These are phyloP conservation scores for Venturia carpophila DNA, from an alignment of 2,329 filamentous ascomycete genomes.

Conservation along the genomic window DNA sequence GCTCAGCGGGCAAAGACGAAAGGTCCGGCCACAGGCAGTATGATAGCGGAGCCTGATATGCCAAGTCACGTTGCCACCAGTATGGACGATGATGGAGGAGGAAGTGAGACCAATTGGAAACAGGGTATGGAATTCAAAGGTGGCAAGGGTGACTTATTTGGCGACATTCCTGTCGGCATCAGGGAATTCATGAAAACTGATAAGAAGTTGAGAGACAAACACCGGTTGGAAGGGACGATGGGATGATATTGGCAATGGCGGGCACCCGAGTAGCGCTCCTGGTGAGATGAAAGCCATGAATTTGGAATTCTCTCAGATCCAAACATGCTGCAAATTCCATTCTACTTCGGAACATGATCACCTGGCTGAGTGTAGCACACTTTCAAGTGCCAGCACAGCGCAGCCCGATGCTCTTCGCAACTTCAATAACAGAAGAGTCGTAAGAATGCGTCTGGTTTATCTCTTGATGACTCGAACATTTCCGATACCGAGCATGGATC, in stretches of 20 bases:
- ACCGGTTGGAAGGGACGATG: slow-evolving; percentile 48
- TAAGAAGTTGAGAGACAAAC: slow-evolving; percentile 76
- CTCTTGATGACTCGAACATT: neutral
- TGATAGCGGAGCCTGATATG: slow-evolving; percentile 32
- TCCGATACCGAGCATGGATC: neutral
- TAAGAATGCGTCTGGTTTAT: neutral
- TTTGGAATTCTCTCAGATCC: no score
- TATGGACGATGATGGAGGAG: slow-evolving; percentile 75
- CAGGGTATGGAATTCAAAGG: slow-evolving; percentile 29
- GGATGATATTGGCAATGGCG: neutral
- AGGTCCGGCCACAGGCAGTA: slow-evolving; percentile 29
- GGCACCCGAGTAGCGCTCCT: neutral
- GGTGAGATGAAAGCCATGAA: no score
- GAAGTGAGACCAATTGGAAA: slow-evolving; percentile 62
- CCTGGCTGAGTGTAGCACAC: neutral
- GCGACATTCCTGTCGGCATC: slow-evolving; percentile 81
- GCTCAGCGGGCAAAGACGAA: slow-evolving; percentile 26
- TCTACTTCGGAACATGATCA: no score
- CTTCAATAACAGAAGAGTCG: neutral
- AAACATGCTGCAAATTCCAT: no score
- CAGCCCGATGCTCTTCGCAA: neutral
- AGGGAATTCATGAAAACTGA: slow-evolving; percentile 96
- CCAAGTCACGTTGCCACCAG: slow-evolving; percentile 47
- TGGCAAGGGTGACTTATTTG: slow-evolving; percentile 59
- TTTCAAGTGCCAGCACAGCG: neutral